Conservation (phyloP, 805 yeast genomes). For the Starmerella bacillaris region DNA sequence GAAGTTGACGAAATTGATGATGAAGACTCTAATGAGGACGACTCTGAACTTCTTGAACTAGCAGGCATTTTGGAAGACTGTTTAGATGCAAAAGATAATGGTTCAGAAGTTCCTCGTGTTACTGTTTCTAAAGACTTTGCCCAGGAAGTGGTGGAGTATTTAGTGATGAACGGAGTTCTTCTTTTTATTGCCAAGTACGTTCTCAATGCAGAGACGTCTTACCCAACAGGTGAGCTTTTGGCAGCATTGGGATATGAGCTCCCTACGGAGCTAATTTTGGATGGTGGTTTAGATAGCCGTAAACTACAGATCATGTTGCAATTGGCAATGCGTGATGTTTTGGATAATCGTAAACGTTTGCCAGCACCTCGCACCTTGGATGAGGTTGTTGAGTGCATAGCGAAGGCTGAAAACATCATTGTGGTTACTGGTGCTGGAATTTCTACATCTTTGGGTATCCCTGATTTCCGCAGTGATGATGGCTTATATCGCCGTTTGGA, state of each 20-base stretch:
- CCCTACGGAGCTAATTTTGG: slow-evolving; percentile 13
- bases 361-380: slow-evolving; percentile 30
- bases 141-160: slow-evolving; percentile 31
- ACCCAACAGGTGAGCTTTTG: slow-evolving; percentile 28
- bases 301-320: slow-evolving; percentile 17
- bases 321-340: slow-evolving; percentile 13
- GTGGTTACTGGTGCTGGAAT: slow-evolving; percentile 89
- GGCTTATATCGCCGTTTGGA: slow-evolving; percentile 62
- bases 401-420: slow-evolving; percentile 40
- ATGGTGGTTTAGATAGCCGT: slow-evolving; percentile 7
- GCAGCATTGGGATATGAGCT: slow-evolving; percentile 45
- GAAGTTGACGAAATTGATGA: not conserved
- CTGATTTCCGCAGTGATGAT: slow-evolving; percentile 77
- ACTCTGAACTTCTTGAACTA: too few species aligned
- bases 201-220: slow-evolving; percentile 31
- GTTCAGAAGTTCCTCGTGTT: not conserved
- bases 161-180: slow-evolving; percentile 43
- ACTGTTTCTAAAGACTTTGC: slow-evolving; percentile 26
- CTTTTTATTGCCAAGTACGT: slow-evolving; percentile 43
- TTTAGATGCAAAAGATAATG: not conserved
- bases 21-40: too few species aligned
- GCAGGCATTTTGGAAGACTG: too few species aligned
- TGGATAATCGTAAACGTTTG: slow-evolving; percentile 13
- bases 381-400: slow-evolving; percentile 36
- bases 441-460: slow-evolving; percentile 75